These are phyloP conservation scores for Mortierella sp. DNA, from an alignment of 371 early-diverging fungal species.

Conservation along the genomic window DNA sequence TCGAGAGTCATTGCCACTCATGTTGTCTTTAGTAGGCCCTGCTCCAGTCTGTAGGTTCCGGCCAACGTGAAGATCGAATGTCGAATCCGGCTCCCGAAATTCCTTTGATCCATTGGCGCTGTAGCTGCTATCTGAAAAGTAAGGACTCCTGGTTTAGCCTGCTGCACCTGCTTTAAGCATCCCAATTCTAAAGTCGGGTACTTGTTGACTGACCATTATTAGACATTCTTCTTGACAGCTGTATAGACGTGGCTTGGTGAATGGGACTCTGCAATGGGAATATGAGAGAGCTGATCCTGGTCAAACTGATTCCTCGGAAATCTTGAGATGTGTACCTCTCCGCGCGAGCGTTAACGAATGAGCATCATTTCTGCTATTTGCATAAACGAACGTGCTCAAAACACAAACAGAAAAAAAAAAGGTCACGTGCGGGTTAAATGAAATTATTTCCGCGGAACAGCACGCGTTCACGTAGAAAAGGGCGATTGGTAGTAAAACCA, in stretches of 20 bases:
- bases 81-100: slow-evolving; percentile 9
- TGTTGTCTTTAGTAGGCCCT: background rate
- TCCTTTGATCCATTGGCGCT: background rate
- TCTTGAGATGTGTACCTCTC: too few species aligned
- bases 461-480: too few species aligned
- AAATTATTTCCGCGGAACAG: too few species aligned
- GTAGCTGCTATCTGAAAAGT: background rate
- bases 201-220: background rate
- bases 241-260: background rate
- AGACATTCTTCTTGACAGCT: background rate
- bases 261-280: background rate
- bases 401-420: too few species aligned
- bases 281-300: too few species aligned
- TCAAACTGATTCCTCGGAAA: background rate
- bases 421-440: too few species aligned
- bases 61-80: background rate
- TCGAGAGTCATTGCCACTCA: background rate
- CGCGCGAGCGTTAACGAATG: too few species aligned
- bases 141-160: background rate
- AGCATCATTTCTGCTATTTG: too few species aligned
- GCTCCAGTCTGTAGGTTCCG: background rate
- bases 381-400: too few species aligned
- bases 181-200: background rate
- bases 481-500: too few species aligned
- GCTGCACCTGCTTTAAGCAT: background rate